These are phyloP conservation scores for Hypoxylon sp. DNA, from an alignment of 2,329 filamentous ascomycete species.

Conservation along the genomic window DNA sequence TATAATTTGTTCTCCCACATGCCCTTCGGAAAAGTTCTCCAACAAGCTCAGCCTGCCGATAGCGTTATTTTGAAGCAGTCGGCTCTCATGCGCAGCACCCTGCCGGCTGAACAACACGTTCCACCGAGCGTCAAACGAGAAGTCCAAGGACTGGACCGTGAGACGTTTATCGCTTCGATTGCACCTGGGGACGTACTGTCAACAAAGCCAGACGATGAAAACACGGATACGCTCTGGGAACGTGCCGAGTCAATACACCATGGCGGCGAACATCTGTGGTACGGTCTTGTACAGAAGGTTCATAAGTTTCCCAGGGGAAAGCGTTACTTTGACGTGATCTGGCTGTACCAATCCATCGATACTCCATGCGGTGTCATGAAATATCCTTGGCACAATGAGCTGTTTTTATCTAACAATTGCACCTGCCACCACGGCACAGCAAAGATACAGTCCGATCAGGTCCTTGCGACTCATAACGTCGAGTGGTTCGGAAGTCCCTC, in stretches of 20 bases:
- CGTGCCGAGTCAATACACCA: slow-evolving; percentile 54
- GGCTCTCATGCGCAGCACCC: slow-evolving; percentile 37
- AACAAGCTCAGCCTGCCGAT: slow-evolving; percentile 44
- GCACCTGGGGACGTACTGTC: slow-evolving; percentile 59
- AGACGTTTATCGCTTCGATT: slow-evolving; percentile 47
- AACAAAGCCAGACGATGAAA: slow-evolving; percentile 53
- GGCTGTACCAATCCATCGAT: slow-evolving; percentile 76
- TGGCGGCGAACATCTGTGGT: slow-evolving; percentile 65
- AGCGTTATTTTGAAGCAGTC: slow-evolving; percentile 43
- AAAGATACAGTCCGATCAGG: slow-evolving; percentile 61
- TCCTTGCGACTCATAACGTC: slow-evolving; percentile 65
- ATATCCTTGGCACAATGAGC: slow-evolving; percentile 75
- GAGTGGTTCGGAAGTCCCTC: slow-evolving; percentile 62
- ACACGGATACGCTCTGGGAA: slow-evolving; percentile 64
- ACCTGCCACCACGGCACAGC: slow-evolving; percentile 60
- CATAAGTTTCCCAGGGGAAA: slow-evolving; percentile 47
- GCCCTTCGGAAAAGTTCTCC: slow-evolving; percentile 63
- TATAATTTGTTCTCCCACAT: slow-evolving; percentile 70
- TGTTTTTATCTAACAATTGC: slow-evolving; percentile 81
- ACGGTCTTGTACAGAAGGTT: slow-evolving; percentile 71
- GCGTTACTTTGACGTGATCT: slow-evolving; percentile 68
- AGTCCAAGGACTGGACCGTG: slow-evolving; percentile 9
- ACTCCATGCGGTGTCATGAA: slow-evolving; percentile 72
- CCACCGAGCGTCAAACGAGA: slow-evolving; percentile 6
- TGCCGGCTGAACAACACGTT: slow-evolving; percentile 2